Percentiles rank a stretch among this genome's conserved stretches.
phyloP scores from a whole-genome alignment of 805 yeast species.

The Nakazawaea sp. region DNA sequence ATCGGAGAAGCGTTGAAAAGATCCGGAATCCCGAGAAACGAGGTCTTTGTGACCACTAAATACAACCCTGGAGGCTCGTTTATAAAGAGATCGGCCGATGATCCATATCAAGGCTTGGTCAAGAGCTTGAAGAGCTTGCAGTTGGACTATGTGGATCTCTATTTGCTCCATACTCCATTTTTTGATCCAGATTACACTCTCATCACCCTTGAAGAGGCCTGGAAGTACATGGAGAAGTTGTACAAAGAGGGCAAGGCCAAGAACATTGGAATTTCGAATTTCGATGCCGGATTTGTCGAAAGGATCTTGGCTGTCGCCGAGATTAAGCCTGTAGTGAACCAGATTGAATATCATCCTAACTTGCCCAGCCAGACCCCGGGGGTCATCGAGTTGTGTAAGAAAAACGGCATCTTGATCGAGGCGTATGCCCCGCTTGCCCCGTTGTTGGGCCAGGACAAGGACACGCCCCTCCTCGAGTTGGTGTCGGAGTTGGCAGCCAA shows the following conservation, averaged over 20 bases:
- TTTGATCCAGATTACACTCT: slow-evolving; percentile 22
- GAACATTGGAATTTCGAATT: slow-evolving; percentile 59
- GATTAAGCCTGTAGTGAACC: slow-evolving; percentile 49
- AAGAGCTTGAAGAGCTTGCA: slow-evolving; percentile 30
- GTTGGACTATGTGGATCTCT: slow-evolving; percentile 44
- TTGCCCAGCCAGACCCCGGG: slow-evolving; percentile 56
- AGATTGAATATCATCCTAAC: slow-evolving; percentile 60
- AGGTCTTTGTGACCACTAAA: slow-evolving; percentile 51
- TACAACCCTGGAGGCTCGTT: slow-evolving; percentile 26
- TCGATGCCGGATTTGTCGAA: slow-evolving; percentile 38
- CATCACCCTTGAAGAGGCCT: slow-evolving; percentile 33
- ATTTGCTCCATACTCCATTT: slow-evolving; percentile 42
- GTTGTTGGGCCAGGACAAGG: slow-evolving; percentile 24
- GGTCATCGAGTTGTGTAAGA: slow-evolving; percentile 27
- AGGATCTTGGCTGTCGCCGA: slow-evolving; percentile 29
- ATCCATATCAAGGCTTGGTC: slow-evolving; percentile 35
- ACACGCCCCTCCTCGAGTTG: slow-evolving; percentile 24
- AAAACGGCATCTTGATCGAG: slow-evolving; percentile 30
- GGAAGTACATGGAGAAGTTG: slow-evolving; percentile 43
- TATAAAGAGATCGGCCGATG: slow-evolving; percentile 18
- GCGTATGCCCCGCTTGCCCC: slow-evolving; percentile 43
- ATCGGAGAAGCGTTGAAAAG: slow-evolving; percentile 39
- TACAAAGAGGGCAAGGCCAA: slow-evolving; percentile 48
- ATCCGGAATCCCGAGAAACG: slow-evolving; percentile 34
- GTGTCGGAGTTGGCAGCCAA: slow-evolving; percentile 25